phyloP scores from a whole-genome alignment of 1,284 basidiomycete genomes.

The Chondrostereum purpureum region DNA sequence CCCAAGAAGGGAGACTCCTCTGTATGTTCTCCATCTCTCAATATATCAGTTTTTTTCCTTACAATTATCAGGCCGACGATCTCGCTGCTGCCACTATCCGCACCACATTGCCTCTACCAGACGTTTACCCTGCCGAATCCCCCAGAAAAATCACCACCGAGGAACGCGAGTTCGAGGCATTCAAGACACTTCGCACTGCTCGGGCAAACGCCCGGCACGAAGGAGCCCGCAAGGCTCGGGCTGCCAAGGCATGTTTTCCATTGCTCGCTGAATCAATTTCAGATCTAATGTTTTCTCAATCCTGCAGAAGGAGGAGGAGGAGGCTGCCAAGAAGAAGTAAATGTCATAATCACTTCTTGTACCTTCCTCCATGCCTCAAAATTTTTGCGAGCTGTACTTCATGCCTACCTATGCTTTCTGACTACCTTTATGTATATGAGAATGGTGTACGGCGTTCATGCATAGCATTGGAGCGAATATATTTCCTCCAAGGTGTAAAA shows the following conservation, averaged over 20 bases:
- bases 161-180: constrained; percentile 88
- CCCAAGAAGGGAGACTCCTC: constrained; percentile 92
- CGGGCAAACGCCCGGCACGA: constrained; percentile 84
- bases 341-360: neutral
- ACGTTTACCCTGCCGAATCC: constrained; percentile 66
- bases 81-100: constrained; percentile 80
- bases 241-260: constrained; percentile 72
- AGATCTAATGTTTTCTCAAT: constrained; percentile 3
- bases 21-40: constrained; percentile 40
- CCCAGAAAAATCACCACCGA: constrained; percentile 93
- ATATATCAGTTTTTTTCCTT: constrained; percentile 7
- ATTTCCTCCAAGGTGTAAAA: too few relatives aligned
- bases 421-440: neutral
- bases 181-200: constrained; percentile 81
- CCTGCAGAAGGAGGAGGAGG: constrained; percentile 7
- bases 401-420: neutral
- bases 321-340: constrained; percentile 6
- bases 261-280: too few relatives aligned
- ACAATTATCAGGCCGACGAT: constrained; percentile 66
- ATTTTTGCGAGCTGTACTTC: neutral
- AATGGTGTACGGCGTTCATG: neutral
- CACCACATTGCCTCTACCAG: constrained; percentile 62
- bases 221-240: constrained; percentile 78
- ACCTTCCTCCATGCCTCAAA: neutral
- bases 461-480: too few relatives aligned